A percentile compares a stretch with the other conserved stretches of the same genome.
These are phyloP conservation scores for Novakomyces olei DNA, from an alignment of 805 yeast species.

Conservation along the genomic window DNA sequence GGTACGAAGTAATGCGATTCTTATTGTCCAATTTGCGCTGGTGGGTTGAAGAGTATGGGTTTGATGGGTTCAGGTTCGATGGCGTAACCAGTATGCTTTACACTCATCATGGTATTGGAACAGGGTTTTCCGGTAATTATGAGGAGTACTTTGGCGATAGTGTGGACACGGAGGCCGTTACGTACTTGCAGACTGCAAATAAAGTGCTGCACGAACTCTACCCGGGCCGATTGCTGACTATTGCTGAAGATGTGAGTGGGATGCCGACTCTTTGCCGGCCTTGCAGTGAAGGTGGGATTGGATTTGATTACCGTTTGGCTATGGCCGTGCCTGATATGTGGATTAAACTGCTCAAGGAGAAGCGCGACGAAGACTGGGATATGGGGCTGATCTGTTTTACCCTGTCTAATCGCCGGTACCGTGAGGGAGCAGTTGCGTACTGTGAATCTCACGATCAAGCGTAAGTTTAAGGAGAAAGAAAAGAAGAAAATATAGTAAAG, in stretches of 20 bases:
- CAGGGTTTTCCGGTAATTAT: constrained; percentile 74
- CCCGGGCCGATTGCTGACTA: constrained; percentile 40
- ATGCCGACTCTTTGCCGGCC: constrained; percentile 86
- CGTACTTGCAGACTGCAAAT: constrained; percentile 81
- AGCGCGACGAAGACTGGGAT: constrained; percentile 77
- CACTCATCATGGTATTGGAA: constrained; percentile 77
- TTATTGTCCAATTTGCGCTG: constrained; percentile 64
- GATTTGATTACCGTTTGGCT: constrained; percentile 78
- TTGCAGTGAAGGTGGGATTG: constrained; percentile 59
- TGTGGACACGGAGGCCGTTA: constrained; percentile 72
- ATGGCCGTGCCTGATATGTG: constrained; percentile 99
- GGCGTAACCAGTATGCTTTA: constrained; percentile 92
- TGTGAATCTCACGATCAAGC: constrained; percentile 97
- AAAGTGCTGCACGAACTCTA: constrained; percentile 37
- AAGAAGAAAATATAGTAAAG: too few species aligned
- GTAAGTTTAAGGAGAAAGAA: too few species aligned
- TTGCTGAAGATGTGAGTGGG: constrained; percentile 94
- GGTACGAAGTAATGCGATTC: constrained; percentile 75
- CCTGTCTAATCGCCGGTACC: constrained; percentile 67
- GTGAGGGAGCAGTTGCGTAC: constrained; percentile 74
- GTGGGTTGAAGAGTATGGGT: constrained; percentile 59
- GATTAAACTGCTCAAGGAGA: constrained; percentile 79
- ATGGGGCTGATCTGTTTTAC: constrained; percentile 59
- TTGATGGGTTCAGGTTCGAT: constrained; percentile 91
- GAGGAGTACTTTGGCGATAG: constrained; percentile 65